These are phyloP conservation scores for Vaccinium macrocarpon DNA, from an alignment of 148 eudicot genomes.

Conservation along the genomic window DNA sequence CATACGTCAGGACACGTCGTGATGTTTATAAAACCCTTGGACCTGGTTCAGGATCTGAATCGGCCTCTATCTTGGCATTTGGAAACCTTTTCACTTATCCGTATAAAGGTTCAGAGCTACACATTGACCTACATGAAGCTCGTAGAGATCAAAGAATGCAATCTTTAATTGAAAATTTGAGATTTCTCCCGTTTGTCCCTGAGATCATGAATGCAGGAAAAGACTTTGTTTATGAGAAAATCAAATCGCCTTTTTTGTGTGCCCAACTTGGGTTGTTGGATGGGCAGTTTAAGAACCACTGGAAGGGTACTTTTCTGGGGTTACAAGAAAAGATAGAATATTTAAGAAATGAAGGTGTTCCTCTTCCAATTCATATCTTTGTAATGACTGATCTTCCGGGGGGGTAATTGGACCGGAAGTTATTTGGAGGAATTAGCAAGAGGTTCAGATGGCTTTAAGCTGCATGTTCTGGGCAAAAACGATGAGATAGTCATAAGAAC, in stretches of 20 bases:
- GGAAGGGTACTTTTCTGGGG: conserved; percentile 38
- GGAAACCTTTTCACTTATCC: conserved; percentile 82
- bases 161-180: conserved; percentile 51
- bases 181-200: conserved; percentile 66
- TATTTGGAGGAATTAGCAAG: no score
- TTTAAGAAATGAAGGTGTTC: background rate
- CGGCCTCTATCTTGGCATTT: conserved; percentile 61
- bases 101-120: conserved; percentile 72
- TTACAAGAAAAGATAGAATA: conserved; percentile 40
- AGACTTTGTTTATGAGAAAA: conserved; percentile 47
- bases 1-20: conserved; percentile 60
- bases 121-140: conserved; percentile 67
- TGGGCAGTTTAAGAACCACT: conserved; percentile 64
- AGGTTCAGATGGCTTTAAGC: no score
- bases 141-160: conserved; percentile 52
- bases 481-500: no score
- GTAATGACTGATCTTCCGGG: no score
- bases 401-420: no score
- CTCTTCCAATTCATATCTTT: no score
- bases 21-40: conserved; percentile 74
- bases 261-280: conserved; percentile 63
- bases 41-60: conserved; percentile 60
- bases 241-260: conserved; percentile 49
- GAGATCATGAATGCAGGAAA: conserved; percentile 57
- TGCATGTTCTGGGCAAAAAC: no score